Evolutionary conservation across 2,329 filamentous ascomycete species (phyloP).

Genomic region (Orbilia javanica): DNA sequence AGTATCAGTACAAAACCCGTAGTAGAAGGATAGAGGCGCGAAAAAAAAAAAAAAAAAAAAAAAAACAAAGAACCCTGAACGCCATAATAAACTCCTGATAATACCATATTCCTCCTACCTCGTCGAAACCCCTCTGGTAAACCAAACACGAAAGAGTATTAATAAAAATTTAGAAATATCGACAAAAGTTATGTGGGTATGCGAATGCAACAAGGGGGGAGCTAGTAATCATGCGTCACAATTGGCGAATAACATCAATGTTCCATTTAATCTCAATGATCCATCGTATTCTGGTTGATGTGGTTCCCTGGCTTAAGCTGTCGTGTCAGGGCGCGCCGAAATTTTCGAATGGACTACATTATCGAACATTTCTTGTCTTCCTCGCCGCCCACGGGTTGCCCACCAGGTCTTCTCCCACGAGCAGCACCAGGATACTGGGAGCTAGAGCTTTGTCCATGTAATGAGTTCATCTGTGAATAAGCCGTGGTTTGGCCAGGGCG

Average conservation of each 20-base stretch:
- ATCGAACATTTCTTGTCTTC: constrained; percentile 56
- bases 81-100: constrained; percentile 10
- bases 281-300: neutral
- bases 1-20: neutral
- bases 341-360: constrained; percentile 49
- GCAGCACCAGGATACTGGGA: constrained; percentile 46
- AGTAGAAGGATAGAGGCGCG: too few relatives aligned
- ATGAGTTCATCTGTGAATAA: constrained; percentile 48
- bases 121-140: neutral
- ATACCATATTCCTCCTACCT: constrained; percentile 1
- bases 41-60: neutral
- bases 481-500: constrained; percentile 24
- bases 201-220: neutral
- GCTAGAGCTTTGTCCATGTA: constrained; percentile 30
- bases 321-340: constrained; percentile 19
- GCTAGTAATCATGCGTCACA: neutral
- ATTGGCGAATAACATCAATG: neutral
- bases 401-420: constrained; percentile 31
- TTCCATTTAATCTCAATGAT: neutral
- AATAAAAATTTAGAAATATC: neutral
- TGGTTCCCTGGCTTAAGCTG: neutral
- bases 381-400: constrained; percentile 32
- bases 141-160: neutral
- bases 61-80: neutral
- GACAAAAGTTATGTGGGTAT: neutral